Conservation (phyloP, 140 eudicot species). For the Oenanthe javanica region DNA sequence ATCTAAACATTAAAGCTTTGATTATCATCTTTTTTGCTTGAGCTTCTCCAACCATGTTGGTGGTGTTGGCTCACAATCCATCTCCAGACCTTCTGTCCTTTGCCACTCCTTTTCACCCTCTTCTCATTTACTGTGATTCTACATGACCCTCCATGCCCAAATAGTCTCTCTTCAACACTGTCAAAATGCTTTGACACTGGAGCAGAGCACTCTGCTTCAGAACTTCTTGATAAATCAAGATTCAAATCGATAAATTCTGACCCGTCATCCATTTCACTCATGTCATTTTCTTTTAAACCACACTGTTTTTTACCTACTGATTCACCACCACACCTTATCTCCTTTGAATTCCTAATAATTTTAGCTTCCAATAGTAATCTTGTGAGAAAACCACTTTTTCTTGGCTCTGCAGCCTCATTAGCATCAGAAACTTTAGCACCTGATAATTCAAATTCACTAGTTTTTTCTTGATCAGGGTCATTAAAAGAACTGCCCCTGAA, state of each 20-base stretch:
- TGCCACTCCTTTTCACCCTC: constrained; percentile 40
- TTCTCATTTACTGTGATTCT: constrained; percentile 47
- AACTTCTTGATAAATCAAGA: constrained; percentile 28
- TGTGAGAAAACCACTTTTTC: constrained; percentile 28
- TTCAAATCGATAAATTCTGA: constrained; percentile 47
- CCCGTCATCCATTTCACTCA: constrained; percentile 39
- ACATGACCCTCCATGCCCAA: constrained; percentile 33
- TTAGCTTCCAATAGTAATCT: constrained; percentile 20
- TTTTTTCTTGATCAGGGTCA: constrained; percentile 35
- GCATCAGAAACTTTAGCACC: constrained; percentile 66
- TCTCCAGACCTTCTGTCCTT: constrained; percentile 49
- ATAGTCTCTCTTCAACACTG: constrained; percentile 6
- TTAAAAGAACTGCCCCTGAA: constrained; percentile 20
- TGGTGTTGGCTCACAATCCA: constrained; percentile 45
- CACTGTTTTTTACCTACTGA: neutral
- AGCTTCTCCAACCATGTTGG: constrained; percentile 20
- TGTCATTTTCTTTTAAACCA: constrained; percentile 31
- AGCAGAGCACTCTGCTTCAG: constrained; percentile 31
- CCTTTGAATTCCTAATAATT: neutral
- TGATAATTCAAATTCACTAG: constrained; percentile 47
- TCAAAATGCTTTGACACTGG: constrained; percentile 20
- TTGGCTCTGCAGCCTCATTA: constrained; percentile 26
- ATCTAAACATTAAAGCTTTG: constrained; percentile 25
- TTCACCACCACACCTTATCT: constrained; percentile 6
- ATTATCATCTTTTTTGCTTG: constrained; percentile 34